These are phyloP conservation scores for Penicillium steckii DNA, from an alignment of 495 filamentous ascomycete genomes.

Conservation along the genomic window DNA sequence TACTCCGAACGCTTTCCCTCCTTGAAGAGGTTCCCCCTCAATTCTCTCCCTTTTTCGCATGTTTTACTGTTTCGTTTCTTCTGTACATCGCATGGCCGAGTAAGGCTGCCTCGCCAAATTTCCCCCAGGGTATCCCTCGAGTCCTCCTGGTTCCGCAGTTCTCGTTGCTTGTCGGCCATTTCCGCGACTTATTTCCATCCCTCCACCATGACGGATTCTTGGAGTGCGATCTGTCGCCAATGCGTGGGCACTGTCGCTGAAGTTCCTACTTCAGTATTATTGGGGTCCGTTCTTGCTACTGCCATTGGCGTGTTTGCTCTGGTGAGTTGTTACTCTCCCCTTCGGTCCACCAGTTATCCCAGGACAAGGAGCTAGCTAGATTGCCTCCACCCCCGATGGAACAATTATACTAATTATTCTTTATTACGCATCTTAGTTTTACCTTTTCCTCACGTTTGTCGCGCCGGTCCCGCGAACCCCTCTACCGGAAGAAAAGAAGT, in stretches of 20 bases:
- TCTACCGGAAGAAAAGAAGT: slow-evolving; percentile 79
- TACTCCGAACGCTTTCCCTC: neutral
- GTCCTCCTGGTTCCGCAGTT: slow-evolving; percentile 14
- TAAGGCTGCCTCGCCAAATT: slow-evolving; percentile 26
- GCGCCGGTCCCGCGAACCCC: slow-evolving; percentile 78
- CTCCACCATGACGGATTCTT: slow-evolving; percentile 33
- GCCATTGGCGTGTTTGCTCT: slow-evolving; percentile 35
- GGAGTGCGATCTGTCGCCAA: slow-evolving; percentile 34
- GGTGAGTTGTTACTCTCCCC: slow-evolving; percentile 26
- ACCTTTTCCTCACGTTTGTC: slow-evolving; percentile 65
- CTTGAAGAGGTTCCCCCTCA: slow-evolving; percentile 3
- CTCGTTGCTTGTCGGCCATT: slow-evolving; percentile 1
- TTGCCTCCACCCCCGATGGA: neutral
- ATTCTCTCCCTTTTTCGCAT: slow-evolving; percentile 4
- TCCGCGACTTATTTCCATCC: slow-evolving; percentile 4
- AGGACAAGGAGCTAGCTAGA: neutral
- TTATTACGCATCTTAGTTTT: slow-evolving; percentile 51
- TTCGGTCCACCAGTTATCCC: neutral
- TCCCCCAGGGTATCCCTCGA: slow-evolving; percentile 23
- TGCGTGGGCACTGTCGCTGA: slow-evolving; percentile 30
- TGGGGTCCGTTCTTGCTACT: slow-evolving; percentile 29
- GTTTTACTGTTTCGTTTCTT: too few relatives aligned
- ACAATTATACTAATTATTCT: neutral
- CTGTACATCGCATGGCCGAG: slow-evolving; percentile 35
- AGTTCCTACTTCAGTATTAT: slow-evolving; percentile 31